Evolutionary conservation across 2,329 filamentous ascomycete species (phyloP).

Genomic region (Penicillium glabrum): DNA sequence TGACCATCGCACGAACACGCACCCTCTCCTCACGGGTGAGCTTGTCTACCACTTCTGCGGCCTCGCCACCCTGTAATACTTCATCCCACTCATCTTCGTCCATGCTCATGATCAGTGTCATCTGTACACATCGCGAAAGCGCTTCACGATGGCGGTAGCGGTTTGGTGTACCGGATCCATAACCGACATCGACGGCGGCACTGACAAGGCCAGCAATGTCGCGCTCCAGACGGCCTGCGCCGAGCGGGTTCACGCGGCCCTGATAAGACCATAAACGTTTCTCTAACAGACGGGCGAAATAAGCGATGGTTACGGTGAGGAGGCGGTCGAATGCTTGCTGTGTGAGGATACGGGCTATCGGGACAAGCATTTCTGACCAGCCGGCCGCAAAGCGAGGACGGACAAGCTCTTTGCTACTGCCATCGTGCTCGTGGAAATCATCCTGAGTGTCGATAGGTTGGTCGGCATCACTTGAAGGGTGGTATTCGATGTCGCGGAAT

Average conservation of each 20-base stretch:
- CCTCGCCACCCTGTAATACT: slow-evolving; percentile 52
- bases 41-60: slow-evolving; percentile 58
- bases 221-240: slow-evolving; percentile 78
- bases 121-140: slow-evolving; percentile 75
- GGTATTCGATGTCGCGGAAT: slow-evolving; percentile 90
- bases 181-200: slow-evolving; percentile 42
- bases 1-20: slow-evolving; percentile 70
- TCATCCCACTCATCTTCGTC: slow-evolving; percentile 96
- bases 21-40: slow-evolving; percentile 72
- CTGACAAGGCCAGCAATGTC: slow-evolving; percentile 75
- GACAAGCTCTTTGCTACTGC: slow-evolving; percentile 61
- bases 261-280: slow-evolving; percentile 82
- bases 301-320: slow-evolving; percentile 69
- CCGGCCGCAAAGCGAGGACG: slow-evolving; percentile 76
- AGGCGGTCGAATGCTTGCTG: slow-evolving; percentile 72
- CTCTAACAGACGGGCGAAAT: slow-evolving; percentile 78
- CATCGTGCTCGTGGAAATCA: slow-evolving; percentile 45
- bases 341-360: slow-evolving; percentile 82
- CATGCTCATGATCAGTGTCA: slow-evolving; percentile 87
- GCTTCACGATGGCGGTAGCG: slow-evolving; percentile 76
- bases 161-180: slow-evolving; percentile 30
- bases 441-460: slow-evolving; percentile 41
- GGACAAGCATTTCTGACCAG: slow-evolving; percentile 83
- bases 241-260: slow-evolving; percentile 76
- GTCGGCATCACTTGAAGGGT: slow-evolving; percentile 57